Percentiles rank a stretch among this genome's conserved stretches.
These are phyloP conservation scores for Lanmaoa pseudosensibilis DNA, from an alignment of 768 basidiomycete species.

Conservation along the genomic window DNA sequence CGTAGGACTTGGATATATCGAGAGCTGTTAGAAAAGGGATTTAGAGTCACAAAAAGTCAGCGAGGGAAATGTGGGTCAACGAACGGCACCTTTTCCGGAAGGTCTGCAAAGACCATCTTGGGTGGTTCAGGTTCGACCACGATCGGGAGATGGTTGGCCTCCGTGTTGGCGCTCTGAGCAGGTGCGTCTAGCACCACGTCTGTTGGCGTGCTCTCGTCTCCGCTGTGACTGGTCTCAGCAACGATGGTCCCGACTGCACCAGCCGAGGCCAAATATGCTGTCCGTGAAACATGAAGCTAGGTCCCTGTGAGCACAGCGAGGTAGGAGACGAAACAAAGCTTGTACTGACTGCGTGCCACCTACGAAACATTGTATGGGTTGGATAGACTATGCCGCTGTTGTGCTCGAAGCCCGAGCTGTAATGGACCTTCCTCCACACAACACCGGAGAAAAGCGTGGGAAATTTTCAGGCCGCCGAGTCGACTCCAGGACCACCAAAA, in stretches of 20 bases:
- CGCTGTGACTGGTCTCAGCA: slow-evolving; percentile 10
- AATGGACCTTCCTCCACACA: not conserved
- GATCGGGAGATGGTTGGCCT: not conserved
- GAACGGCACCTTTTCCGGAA: slow-evolving; percentile 28
- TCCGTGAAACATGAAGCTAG: slow-evolving; percentile 29
- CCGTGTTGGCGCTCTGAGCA: not conserved
- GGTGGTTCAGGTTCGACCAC: slow-evolving; percentile 13
- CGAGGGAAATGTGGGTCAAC: not conserved
- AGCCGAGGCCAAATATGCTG: slow-evolving; percentile 19
- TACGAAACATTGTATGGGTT: slow-evolving; percentile 23
- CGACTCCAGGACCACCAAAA: too few species aligned
- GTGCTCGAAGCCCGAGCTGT: not conserved
- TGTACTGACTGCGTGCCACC: slow-evolving; percentile 23
- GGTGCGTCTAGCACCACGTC: slow-evolving; percentile 1
- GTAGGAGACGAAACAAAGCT: not conserved
- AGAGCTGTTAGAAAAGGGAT: slow-evolving; percentile 51
- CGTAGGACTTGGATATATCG: slow-evolving; percentile 73
- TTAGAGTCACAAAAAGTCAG: not conserved
- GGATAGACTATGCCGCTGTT: not conserved
- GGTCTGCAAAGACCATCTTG: slow-evolving; percentile 15
- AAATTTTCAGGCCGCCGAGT: not conserved
- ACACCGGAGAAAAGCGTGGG: slow-evolving; percentile 20
- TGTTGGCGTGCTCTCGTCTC: slow-evolving; percentile 1
- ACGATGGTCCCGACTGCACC: slow-evolving; percentile 18
- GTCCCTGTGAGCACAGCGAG: not conserved